Percentiles rank a stretch among this genome's conserved stretches.
phyloP scores from a whole-genome alignment of 805 yeast species.

The Tetrapisispora phaffii region DNA sequence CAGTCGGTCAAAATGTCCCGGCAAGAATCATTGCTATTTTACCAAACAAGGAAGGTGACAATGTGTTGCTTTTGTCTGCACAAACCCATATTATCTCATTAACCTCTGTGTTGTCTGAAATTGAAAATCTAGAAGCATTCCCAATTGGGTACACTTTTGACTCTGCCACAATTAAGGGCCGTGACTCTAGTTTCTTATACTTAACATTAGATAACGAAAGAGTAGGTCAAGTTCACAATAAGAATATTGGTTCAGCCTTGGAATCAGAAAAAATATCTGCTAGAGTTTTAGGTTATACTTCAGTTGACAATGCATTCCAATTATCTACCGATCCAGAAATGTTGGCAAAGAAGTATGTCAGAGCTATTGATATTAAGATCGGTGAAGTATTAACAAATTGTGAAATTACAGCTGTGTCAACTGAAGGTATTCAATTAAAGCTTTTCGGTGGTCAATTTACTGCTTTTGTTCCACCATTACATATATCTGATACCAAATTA shows the following conservation, averaged over 20 bases:
- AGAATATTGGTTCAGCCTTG: conserved; percentile 46
- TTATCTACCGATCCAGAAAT: conserved; percentile 61
- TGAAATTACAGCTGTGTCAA: conserved; percentile 43
- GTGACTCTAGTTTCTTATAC: conserved; percentile 47
- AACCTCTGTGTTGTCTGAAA: conserved; percentile 5
- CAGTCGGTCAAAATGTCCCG: conserved; percentile 56
- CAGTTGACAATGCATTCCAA: conserved; percentile 54
- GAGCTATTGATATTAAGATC: conserved; percentile 60
- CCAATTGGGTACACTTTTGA: conserved; percentile 63
- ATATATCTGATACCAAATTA: conserved; percentile 75
- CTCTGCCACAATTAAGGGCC: conserved; percentile 47
- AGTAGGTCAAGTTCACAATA: conserved; percentile 68
- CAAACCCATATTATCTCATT: conserved; percentile 42
- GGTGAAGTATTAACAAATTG: conserved; percentile 60
- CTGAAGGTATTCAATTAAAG: conserved; percentile 59
- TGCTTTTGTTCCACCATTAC: conserved; percentile 64
- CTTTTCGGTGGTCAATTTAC: conserved; percentile 53
- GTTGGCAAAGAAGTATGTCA: conserved; percentile 55
- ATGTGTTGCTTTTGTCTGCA: conserved; percentile 49
- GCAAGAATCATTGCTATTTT: conserved; percentile 63
- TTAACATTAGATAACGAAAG: conserved; percentile 46
- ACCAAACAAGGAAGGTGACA: conserved; percentile 43
- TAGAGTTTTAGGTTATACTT: conserved; percentile 63
- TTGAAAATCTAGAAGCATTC: conserved; percentile 49
- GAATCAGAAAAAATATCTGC: conserved; percentile 65